These are phyloP conservation scores for Leccinum incarnatum DNA, from an alignment of 768 basidiomycete species.

Conservation along the genomic window DNA sequence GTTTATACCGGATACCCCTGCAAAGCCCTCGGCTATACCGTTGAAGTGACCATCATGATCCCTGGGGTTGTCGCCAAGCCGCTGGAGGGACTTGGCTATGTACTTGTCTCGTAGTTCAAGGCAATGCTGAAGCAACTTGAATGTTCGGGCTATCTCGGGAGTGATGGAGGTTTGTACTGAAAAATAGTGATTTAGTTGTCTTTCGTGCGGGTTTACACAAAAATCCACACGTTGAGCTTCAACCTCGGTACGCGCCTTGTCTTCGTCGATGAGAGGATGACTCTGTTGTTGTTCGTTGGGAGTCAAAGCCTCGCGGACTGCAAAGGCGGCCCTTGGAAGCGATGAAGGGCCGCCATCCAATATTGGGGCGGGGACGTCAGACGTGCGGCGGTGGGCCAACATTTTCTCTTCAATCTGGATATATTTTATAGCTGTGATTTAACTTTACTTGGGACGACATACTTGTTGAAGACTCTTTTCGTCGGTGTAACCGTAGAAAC, in stretches of 20 bases:
- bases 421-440: constrained; percentile 1
- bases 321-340: constrained; percentile 38
- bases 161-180: constrained; percentile 26
- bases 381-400: constrained; percentile 61
- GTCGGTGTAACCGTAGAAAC: constrained; percentile 77
- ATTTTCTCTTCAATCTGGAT: constrained; percentile 71
- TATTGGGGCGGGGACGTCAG: constrained; percentile 41
- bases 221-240: constrained; percentile 32
- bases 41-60: constrained; percentile 83
- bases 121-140: constrained; percentile 76
- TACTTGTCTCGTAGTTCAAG: constrained; percentile 95
- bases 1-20: constrained; percentile 65
- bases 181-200: constrained; percentile 5
- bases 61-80: constrained; percentile 91
- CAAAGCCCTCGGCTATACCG: constrained; percentile 59
- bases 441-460: constrained; percentile 26
- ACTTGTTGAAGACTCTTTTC: constrained; percentile 77
- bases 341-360: constrained; percentile 29
- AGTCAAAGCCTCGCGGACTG: constrained; percentile 31
- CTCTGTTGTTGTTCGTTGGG: constrained; percentile 19
- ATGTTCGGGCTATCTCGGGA: constrained; percentile 53
- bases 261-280: constrained; percentile 33
- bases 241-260: constrained; percentile 31
- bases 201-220: neutral
- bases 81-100: constrained; percentile 80